A percentile compares a stretch with the other conserved stretches of the same genome.
Conservation (phyloP, 306 rosid genomes). For the Prunus fruticosa region DNA sequence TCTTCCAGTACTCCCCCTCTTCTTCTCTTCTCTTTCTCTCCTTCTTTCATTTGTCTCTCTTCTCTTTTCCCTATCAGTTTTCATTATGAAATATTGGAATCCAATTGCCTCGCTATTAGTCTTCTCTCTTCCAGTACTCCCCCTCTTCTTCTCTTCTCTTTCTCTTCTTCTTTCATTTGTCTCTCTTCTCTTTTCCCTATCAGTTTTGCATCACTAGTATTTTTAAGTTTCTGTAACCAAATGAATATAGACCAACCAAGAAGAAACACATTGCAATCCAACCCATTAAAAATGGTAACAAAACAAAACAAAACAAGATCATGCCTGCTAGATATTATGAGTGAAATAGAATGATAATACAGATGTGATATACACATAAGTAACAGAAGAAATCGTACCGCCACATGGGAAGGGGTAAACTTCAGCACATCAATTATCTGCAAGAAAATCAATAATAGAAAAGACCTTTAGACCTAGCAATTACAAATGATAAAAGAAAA, state of each 20-base stretch:
- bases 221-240: not conserved
- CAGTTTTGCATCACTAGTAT: not conserved
- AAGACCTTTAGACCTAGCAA: constrained; percentile 7
- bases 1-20: not conserved
- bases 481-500: not conserved
- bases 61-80: too few relatives aligned
- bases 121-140: not conserved
- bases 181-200: not conserved
- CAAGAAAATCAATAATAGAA: constrained; percentile 27
- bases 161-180: not conserved
- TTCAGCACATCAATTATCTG: constrained; percentile 95
- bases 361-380: not conserved
- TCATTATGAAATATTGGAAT: not conserved
- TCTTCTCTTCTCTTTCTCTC: not conserved
- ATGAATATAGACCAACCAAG: not conserved
- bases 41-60: too few relatives aligned
- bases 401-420: constrained; percentile 87
- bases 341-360: not conserved
- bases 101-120: not conserved
- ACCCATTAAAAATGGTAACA: not conserved
- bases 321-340: not conserved
- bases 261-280: not conserved
- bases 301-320: not conserved
- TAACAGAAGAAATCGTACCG: constrained; percentile 52
- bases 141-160: not conserved